Percentiles rank a stretch among this genome's conserved stretches.
Conservation (phyloP, 208 protist species). For the Phytomonas sp. region DNA sequence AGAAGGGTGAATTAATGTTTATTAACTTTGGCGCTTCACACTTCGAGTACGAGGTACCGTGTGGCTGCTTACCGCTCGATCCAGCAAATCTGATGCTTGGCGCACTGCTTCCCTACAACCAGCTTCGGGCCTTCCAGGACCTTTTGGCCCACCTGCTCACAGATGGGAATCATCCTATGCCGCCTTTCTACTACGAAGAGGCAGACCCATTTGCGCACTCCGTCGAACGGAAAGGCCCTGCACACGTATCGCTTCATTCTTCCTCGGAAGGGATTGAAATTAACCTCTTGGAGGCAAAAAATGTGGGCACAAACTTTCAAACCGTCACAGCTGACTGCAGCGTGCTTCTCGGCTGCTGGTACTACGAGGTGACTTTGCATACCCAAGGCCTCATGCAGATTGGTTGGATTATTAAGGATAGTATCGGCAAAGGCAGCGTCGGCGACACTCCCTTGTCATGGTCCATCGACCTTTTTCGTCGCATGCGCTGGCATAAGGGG, state of each 20-base stretch:
- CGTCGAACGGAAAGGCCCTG: slow-evolving; percentile 61
- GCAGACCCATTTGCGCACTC: slow-evolving; percentile 76
- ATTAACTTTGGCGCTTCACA: slow-evolving; percentile 84
- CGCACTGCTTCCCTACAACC: slow-evolving; percentile 79
- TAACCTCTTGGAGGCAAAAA: slow-evolving; percentile 67
- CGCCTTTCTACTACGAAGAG: slow-evolving; percentile 83
- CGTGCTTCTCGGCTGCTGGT: slow-evolving; percentile 77
- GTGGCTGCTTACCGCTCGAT: slow-evolving; percentile 73
- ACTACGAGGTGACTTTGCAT: slow-evolving; percentile 85
- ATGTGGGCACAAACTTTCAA: slow-evolving; percentile 55
- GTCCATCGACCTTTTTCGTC: slow-evolving; percentile 82
- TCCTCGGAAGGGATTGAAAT: slow-evolving; percentile 56
- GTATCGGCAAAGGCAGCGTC: slow-evolving; percentile 36
- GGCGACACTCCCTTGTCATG: slow-evolving; percentile 81
- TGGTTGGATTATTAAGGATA: slow-evolving; percentile 60
- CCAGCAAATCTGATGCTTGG: slow-evolving; percentile 63
- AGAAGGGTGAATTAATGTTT: slow-evolving; percentile 44
- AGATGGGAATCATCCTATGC: slow-evolving; percentile 39
- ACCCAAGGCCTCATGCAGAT: slow-evolving; percentile 90
- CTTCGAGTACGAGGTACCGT: slow-evolving; percentile 79
- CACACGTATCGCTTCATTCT: slow-evolving; percentile 67
- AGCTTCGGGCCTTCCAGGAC: slow-evolving; percentile 84
- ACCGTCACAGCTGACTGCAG: slow-evolving; percentile 73
- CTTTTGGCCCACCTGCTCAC: slow-evolving; percentile 66
- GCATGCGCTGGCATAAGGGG: slow-evolving; percentile 83